Percentiles rank a stretch among this genome's conserved stretches.
Evolutionary conservation across 257 asterid genomes (phyloP).

Genomic region (Solanum appendiculatum): DNA sequence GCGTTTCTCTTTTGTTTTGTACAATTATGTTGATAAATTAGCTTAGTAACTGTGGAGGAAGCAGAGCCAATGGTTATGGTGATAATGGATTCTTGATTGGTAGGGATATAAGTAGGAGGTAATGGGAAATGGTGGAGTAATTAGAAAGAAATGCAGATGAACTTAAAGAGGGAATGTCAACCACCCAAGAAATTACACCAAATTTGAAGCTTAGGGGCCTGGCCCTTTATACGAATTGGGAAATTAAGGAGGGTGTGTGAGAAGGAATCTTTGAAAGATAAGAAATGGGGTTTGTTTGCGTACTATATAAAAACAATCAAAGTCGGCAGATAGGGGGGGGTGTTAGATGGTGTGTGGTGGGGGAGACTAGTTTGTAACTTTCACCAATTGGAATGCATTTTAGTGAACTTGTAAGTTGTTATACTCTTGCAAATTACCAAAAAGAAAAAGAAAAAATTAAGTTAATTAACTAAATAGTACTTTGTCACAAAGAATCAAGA

Average conservation of each 20-base stretch:
- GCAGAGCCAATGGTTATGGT: background rate
- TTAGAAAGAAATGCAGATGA: background rate
- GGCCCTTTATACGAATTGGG: background rate
- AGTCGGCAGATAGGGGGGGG: background rate
- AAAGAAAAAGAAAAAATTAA: too few relatives aligned
- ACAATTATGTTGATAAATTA: background rate
- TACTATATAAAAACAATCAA: background rate
- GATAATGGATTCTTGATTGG: background rate
- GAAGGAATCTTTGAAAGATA: background rate
- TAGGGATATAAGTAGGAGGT: background rate
- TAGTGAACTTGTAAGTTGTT: background rate
- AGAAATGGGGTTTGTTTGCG: background rate
- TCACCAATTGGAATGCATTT: slow-evolving; percentile 1
- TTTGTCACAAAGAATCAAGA: background rate
- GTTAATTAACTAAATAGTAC: background rate
- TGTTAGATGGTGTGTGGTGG: slow-evolving; percentile 1
- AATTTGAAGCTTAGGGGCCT: background rate
- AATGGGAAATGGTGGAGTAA: background rate
- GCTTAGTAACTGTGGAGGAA: background rate
- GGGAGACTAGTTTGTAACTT: background rate
- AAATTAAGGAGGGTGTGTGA: background rate
- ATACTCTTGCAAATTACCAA: background rate
- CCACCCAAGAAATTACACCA: background rate
- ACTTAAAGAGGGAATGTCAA: background rate
- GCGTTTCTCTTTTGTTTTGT: background rate